phyloP scores from a whole-genome alignment of 495 filamentous ascomycete genomes.

The Lepraria neglecta region DNA sequence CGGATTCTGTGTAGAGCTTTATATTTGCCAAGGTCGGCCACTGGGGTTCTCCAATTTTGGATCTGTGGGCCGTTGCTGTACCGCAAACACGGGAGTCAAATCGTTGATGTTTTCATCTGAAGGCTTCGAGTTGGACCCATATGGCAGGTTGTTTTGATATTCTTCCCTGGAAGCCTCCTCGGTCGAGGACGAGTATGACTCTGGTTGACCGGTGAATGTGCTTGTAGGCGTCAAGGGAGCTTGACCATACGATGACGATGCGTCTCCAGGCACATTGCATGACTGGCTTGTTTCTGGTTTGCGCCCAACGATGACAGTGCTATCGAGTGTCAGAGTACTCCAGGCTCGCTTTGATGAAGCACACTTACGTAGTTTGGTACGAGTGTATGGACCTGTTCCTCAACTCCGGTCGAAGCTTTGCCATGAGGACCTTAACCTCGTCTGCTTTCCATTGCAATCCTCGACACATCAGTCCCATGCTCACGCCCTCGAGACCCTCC shows the following conservation, averaged over 20 bases:
- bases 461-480: conserved; percentile 32
- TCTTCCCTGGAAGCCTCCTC: conserved; percentile 1
- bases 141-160: neutral
- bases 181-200: neutral
- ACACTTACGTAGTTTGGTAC: conserved; percentile 25
- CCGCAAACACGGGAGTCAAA: neutral
- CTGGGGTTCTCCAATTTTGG: neutral
- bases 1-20: neutral
- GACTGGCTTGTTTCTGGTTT: conserved; percentile 20
- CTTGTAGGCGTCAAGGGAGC: conserved; percentile 16
- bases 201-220: neutral
- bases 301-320: conserved; percentile 23
- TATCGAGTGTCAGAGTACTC: neutral
- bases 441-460: conserved; percentile 31
- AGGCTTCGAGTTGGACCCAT: neutral
- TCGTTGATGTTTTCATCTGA: neutral
- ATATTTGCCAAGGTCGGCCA: neutral
- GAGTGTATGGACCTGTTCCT: conserved; percentile 30
- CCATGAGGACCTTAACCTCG: conserved; percentile 31
- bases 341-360: neutral
- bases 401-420: conserved; percentile 31
- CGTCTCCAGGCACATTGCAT: conserved; percentile 2
- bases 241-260: conserved; percentile 13
- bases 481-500: conserved; percentile 36
- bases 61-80: conserved; percentile 7